Evolutionary conservation across 345 rosid genomes (phyloP), one percentile per base, ranked within the genome.

Genomic region (Mercurialis annua): DNA sequence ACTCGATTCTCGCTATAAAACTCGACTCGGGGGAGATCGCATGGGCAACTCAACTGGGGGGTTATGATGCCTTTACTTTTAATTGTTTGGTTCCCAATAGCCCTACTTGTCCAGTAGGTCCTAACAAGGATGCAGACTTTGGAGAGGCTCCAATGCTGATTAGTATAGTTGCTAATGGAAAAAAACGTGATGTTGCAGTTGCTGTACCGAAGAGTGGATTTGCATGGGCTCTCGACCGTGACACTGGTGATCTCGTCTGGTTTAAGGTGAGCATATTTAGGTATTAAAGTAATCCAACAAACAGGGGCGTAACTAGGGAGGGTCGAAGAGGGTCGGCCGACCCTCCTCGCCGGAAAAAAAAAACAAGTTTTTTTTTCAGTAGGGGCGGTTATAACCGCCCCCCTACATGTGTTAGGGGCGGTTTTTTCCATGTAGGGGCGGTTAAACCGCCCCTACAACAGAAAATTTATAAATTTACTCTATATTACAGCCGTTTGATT

Each of bases 101-200:
- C 70, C 81, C 86, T 0, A 79, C 78, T 46, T 82, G 83, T 10
- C 86, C 83, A 5, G 83, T 81, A 5, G 89, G 82, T 12, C 82
- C 86, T 1, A 85, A 77, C 73, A 6, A 71, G 20, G 89, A 85
- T 66, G 89, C 89, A 1, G 86, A 85, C 60, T 85, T 82, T 20
- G 83, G 79, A 16, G 85, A 77, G 64, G 85, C 81, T 48, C 83
- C 85, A 0, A 75, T 81, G 78, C 40, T 81, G 57, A 59, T 79
- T 20, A 76, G 48, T 31, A 44, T 77, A 10, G 24, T 23, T 12
- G 31, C 12, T 2, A 78, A 83, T 26, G 16, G 38, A 3, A 47
- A 30, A 2, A 24, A 42, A 30, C 60, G 76, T 15, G 83, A 79
- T 36, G 15, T 77, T 50, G 79, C 62, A 10, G 83, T 46, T 20